Evolutionary conservation across 805 yeast genomes (phyloP).

Genomic region (Jamesozyma hellenica): DNA sequence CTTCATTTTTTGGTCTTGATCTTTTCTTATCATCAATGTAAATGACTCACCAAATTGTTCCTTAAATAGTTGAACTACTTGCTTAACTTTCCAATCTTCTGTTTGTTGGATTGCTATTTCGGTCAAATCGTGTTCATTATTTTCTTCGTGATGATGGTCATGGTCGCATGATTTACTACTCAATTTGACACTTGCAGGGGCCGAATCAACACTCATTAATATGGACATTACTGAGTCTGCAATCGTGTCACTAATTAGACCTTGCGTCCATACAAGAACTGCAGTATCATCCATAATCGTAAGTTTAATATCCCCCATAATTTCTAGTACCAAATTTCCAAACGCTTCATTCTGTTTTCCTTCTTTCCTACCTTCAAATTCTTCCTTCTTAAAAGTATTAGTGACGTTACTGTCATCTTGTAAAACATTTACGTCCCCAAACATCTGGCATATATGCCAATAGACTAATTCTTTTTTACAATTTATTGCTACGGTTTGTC

Average conservation of each 20-base stretch:
- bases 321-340: constrained; percentile 36
- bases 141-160: constrained; percentile 24
- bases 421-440: constrained; percentile 65
- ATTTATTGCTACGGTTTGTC: constrained; percentile 66
- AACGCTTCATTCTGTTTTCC: constrained; percentile 2
- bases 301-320: constrained; percentile 57
- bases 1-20: constrained; percentile 11
- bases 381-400: constrained; percentile 23
- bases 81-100: constrained; percentile 34
- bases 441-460: constrained; percentile 94
- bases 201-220: constrained; percentile 80
- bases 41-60: constrained; percentile 87
- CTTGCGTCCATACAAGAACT: constrained; percentile 84
- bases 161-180: constrained; percentile 54
- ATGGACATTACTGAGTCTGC: constrained; percentile 93
- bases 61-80: constrained; percentile 51
- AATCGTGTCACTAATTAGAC: constrained; percentile 78
- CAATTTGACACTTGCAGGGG: constrained; percentile 88
- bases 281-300: constrained; percentile 41
- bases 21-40: constrained; percentile 19
- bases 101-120: constrained; percentile 12
- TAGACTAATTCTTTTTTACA: constrained; percentile 71
- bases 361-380: constrained; percentile 28
- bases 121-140: constrained; percentile 2
- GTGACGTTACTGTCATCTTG: constrained; percentile 41